Percentiles rank a stretch among this genome's conserved stretches.
These are phyloP conservation scores for Dactylorhiza incarnata DNA, from an alignment of 106 monocot species.

Conservation along the genomic window DNA sequence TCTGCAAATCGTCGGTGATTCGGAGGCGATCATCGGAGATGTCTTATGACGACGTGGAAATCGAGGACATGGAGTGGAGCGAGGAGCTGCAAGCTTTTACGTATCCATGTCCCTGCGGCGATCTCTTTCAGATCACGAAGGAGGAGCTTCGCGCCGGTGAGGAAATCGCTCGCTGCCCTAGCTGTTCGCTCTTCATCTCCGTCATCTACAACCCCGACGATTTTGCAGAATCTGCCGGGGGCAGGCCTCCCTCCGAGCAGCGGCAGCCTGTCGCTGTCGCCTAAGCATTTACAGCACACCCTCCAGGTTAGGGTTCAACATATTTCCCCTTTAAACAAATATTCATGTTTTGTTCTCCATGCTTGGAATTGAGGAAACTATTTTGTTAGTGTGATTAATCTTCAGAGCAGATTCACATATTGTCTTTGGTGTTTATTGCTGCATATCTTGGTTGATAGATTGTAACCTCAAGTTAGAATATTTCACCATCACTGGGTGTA, in stretches of 20 bases:
- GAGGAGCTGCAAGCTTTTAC: constrained; percentile 50
- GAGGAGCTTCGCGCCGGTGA: constrained; percentile 57
- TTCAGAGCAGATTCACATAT: neutral
- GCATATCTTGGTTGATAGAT: neutral
- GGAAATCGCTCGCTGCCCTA: constrained; percentile 62
- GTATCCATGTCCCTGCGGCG: constrained; percentile 66
- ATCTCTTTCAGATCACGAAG: constrained; percentile 60
- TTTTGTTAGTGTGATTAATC: neutral
- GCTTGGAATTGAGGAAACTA: neutral
- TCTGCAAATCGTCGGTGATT: neutral
- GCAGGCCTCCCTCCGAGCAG: constrained; percentile 8
- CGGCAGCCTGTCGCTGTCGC: constrained; percentile 34
- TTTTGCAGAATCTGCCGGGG: constrained; percentile 16
- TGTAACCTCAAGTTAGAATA: neutral
- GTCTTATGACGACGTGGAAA: constrained; percentile 71
- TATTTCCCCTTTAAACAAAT: neutral
- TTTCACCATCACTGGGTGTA: neutral
- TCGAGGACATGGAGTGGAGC: constrained; percentile 77
- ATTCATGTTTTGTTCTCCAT: neutral
- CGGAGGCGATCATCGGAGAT: constrained; percentile 13
- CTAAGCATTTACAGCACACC: constrained; percentile 8
- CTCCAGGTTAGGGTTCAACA: neutral
- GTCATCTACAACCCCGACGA: constrained; percentile 60
- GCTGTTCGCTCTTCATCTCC: constrained; percentile 61
- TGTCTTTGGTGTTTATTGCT: neutral